Conservation (phyloP, 768 basidiomycete species). For the Kwoniella pini region DNA sequence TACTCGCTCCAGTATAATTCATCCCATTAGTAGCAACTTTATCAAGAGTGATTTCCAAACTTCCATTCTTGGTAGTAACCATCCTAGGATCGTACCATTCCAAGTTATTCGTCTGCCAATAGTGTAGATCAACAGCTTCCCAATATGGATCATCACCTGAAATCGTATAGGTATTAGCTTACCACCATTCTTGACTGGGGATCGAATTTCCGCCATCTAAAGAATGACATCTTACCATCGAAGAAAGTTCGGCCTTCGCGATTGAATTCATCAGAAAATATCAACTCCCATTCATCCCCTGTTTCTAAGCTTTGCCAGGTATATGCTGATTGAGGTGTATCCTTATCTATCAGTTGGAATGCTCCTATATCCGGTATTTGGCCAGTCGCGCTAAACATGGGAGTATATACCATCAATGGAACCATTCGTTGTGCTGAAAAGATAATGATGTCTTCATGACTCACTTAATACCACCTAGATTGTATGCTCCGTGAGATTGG, state of each 20-base stretch:
- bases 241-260: slow-evolving; percentile 59
- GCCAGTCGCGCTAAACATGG: slow-evolving; percentile 60
- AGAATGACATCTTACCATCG: slow-evolving; percentile 28
- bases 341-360: slow-evolving; percentile 71
- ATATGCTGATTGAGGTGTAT: slow-evolving; percentile 66
- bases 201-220: too few relatives aligned
- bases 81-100: slow-evolving; percentile 56
- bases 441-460: not conserved
- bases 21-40: slow-evolving; percentile 35
- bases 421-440: too few relatives aligned
- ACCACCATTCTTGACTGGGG: not conserved
- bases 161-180: too few relatives aligned
- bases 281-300: slow-evolving; percentile 75
- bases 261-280: slow-evolving; percentile 88
- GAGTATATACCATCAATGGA: too few relatives aligned
- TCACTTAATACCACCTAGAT: slow-evolving; percentile 81
- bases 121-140: slow-evolving; percentile 59
- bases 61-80: slow-evolving; percentile 54
- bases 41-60: slow-evolving; percentile 51
- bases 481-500: slow-evolving; percentile 62
- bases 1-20: slow-evolving; percentile 47
- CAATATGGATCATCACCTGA: slow-evolving; percentile 58
- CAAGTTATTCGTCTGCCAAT: slow-evolving; percentile 54
- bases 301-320: slow-evolving; percentile 70
- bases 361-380: slow-evolving; percentile 76